These are phyloP conservation scores for Withania somnifera DNA, from an alignment of 305 asterid species.

Conservation along the genomic window DNA sequence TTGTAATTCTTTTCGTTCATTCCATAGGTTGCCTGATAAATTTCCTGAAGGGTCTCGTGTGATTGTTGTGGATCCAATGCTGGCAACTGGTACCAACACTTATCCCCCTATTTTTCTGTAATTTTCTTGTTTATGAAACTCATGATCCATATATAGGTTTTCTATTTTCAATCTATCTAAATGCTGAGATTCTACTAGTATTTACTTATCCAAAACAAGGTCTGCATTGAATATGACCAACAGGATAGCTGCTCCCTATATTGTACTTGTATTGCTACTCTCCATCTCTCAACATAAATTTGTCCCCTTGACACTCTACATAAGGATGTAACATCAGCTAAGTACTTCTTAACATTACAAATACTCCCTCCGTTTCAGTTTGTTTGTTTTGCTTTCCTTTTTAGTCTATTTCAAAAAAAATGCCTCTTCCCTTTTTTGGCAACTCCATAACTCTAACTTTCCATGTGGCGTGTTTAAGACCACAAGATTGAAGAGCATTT, in stretches of 20 bases:
- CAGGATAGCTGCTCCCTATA: background rate
- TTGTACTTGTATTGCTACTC: background rate
- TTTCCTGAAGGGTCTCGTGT: constrained; percentile 81
- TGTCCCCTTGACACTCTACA: background rate
- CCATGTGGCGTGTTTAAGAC: no score
- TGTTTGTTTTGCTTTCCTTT: no score
- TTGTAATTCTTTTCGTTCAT: constrained; percentile 10
- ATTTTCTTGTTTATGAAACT: background rate
- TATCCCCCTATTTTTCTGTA: background rate
- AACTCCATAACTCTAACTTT: no score
- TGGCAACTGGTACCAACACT: constrained; percentile 66
- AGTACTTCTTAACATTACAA: background rate
- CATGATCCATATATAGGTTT: background rate
- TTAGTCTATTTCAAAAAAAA: no score
- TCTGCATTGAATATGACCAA: background rate
- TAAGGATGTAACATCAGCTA: background rate
- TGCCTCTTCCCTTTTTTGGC: no score
- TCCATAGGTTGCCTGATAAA: constrained; percentile 69
- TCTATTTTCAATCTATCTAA: background rate
- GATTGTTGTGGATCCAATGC: constrained; percentile 90
- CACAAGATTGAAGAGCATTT: no score
- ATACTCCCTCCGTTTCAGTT: no score
- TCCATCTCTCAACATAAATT: background rate
- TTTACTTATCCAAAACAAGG: background rate
- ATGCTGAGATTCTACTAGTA: background rate